These are phyloP conservation scores for Flaveria bidentis DNA, from an alignment of 129 eudicot genomes.

Conservation along the genomic window DNA sequence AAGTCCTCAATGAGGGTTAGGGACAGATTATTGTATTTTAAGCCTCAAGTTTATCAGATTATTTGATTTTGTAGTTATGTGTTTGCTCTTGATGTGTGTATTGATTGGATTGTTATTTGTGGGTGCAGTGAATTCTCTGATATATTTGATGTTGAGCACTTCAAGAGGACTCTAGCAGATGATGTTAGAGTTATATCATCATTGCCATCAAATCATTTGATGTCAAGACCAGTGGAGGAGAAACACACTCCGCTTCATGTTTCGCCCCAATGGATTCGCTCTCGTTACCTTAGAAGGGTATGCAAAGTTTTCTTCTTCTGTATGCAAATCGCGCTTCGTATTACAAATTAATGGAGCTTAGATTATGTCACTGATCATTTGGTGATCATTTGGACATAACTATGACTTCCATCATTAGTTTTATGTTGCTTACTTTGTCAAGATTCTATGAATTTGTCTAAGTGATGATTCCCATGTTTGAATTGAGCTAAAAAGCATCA, in stretches of 20 bases:
- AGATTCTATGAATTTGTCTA: background rate
- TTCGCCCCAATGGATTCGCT: conserved; percentile 67
- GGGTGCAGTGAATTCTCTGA: conserved; percentile 90
- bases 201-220: conserved; percentile 86
- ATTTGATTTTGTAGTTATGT: background rate
- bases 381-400: background rate
- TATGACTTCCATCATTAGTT: too few relatives aligned
- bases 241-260: conserved; percentile 21
- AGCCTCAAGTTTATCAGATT: background rate
- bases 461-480: conserved; percentile 22
- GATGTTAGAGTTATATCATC: conserved; percentile 85
- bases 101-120: conserved; percentile 25
- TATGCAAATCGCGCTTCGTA: too few relatives aligned
- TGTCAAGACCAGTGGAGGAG: conserved; percentile 81
- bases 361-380: background rate
- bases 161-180: conserved; percentile 70
- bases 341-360: conserved; percentile 9
- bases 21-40: background rate
- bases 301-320: conserved; percentile 15
- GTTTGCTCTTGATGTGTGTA: background rate
- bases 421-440: conserved; percentile 27
- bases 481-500: conserved; percentile 30
- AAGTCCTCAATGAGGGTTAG: conserved; percentile 10
- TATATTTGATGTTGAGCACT: conserved; percentile 93
- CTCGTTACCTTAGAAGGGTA: conserved; percentile 69